Percentiles rank a stretch among this genome's conserved stretches.
Conservation (phyloP, 768 basidiomycete species). For the Mycena leptocephala region DNA sequence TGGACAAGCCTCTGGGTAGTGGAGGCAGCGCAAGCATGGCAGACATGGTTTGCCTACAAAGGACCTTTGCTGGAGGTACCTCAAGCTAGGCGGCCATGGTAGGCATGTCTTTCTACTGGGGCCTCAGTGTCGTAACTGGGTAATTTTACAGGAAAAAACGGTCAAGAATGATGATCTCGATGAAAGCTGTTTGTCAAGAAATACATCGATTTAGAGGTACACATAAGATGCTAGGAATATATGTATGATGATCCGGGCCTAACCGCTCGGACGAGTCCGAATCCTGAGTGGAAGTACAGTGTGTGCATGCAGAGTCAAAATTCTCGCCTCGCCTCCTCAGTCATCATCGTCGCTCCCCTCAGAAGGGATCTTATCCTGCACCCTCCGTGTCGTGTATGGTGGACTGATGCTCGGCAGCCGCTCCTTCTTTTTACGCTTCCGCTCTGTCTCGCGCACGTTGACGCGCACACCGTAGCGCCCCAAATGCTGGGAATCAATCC, state of each 20-base stretch:
- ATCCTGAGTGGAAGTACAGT: not conserved
- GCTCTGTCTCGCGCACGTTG: slow-evolving; percentile 72
- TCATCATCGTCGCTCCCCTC: slow-evolving; percentile 13
- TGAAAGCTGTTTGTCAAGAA: not conserved
- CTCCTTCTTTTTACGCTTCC: slow-evolving; percentile 63
- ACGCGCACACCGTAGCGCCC: slow-evolving; percentile 72
- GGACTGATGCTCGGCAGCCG: not conserved
- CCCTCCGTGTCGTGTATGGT: slow-evolving; percentile 20
- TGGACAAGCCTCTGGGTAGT: too few species aligned
- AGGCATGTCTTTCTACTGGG: too few species aligned
- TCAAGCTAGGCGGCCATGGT: too few species aligned
- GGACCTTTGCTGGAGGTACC: too few species aligned
- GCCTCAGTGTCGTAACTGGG: too few species aligned
- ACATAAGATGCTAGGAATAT: not conserved
- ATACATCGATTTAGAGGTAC: slow-evolving; percentile 8
- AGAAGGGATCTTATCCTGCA: not conserved
- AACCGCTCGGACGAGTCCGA: slow-evolving; percentile 11
- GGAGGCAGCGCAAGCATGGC: too few species aligned
- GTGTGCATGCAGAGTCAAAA: too few species aligned
- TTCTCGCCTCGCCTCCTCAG: too few species aligned
- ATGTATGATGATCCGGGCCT: not conserved
- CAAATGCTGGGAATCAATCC: slow-evolving; percentile 54
- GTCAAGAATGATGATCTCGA: too few species aligned
- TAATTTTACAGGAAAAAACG: too few species aligned
- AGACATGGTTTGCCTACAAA: too few species aligned